Conservation (phyloP, 73 alveolate genomes). For the Tetrahymena malaccensis region DNA sequence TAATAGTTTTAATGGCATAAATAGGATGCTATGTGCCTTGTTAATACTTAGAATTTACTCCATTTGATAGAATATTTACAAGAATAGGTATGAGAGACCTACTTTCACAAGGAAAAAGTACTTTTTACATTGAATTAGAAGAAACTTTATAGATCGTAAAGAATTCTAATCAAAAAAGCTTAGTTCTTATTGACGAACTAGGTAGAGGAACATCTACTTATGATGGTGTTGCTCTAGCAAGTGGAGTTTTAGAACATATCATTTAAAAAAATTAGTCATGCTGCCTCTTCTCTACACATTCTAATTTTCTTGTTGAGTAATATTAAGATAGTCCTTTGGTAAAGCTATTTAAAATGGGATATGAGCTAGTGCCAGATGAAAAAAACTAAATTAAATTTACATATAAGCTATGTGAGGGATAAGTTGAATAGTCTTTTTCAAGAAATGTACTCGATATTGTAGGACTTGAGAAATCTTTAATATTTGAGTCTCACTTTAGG, state of each 20-base stretch:
- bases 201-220: slow-evolving; percentile 94
- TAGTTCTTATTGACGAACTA: slow-evolving; percentile 91
- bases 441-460: background rate
- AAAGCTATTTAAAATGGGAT: background rate
- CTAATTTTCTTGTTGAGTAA: slow-evolving; percentile 81
- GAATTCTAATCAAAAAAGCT: slow-evolving; percentile 63
- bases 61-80: slow-evolving; percentile 87
- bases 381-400: background rate
- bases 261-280: slow-evolving; percentile 66
- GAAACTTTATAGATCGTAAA: slow-evolving; percentile 81
- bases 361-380: background rate
- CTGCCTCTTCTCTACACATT: slow-evolving; percentile 91
- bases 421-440: background rate
- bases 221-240: slow-evolving; percentile 92
- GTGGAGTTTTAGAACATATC: slow-evolving; percentile 72
- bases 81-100: slow-evolving; percentile 88
- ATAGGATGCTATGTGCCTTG: slow-evolving; percentile 95
- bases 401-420: background rate
- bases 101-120: slow-evolving; percentile 71
- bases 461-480: background rate
- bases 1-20: slow-evolving; percentile 74
- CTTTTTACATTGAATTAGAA: slow-evolving; percentile 89
- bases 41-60: slow-evolving; percentile 50
- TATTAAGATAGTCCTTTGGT: background rate
- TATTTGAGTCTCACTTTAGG: background rate